These are phyloP conservation scores for Amaranthus palmeri DNA, from an alignment of 148 eudicot genomes.

Conservation along the genomic window DNA sequence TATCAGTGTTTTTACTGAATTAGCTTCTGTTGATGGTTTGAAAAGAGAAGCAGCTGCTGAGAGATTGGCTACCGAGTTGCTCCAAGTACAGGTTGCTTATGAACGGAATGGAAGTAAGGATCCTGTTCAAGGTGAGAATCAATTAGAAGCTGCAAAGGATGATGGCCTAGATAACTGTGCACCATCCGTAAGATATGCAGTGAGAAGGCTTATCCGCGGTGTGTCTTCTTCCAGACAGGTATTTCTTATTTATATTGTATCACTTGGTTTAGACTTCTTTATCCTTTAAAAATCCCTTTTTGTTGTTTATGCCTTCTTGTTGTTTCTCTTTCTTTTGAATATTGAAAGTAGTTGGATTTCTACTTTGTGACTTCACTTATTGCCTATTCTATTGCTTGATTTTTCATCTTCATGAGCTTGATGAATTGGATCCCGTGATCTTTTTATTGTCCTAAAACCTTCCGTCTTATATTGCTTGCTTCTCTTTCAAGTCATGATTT, in stretches of 20 bases:
- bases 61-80: constrained; percentile 58
- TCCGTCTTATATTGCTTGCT: not conserved
- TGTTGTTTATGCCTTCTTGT: not conserved
- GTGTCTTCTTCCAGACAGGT: constrained; percentile 93
- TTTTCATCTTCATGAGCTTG: not conserved
- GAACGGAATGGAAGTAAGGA: constrained; percentile 46
- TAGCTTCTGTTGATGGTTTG: constrained; percentile 50
- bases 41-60: constrained; percentile 73
- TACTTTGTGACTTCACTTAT: not conserved
- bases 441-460: constrained; percentile 1
- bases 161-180: constrained; percentile 91
- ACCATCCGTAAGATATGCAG: constrained; percentile 78
- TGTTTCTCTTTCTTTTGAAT: not conserved
- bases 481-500: not conserved
- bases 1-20: constrained; percentile 60
- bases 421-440: not conserved
- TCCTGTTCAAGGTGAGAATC: constrained; percentile 38
- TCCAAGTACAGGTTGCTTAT: constrained; percentile 62
- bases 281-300: not conserved
- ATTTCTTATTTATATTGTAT: not conserved
- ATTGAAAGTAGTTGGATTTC: not conserved
- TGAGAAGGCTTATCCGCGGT: constrained; percentile 88
- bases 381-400: not conserved
- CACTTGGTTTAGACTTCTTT: not conserved
- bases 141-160: constrained; percentile 80